Conservation (phyloP, 306 rosid genomes). For the Sindora glabra region DNA sequence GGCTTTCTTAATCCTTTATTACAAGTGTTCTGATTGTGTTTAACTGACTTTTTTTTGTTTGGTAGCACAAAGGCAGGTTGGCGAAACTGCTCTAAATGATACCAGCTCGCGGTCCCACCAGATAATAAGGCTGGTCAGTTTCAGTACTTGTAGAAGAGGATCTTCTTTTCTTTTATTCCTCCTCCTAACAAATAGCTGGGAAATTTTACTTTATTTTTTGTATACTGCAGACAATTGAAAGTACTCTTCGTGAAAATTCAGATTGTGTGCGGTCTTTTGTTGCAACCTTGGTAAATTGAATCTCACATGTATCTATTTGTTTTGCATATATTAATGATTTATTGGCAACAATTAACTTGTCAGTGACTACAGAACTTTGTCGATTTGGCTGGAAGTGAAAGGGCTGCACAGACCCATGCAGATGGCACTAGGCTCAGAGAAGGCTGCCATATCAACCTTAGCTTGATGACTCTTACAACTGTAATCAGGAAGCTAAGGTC, state of each 20-base stretch:
- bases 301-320: neutral
- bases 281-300: conserved; percentile 80
- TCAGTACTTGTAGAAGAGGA: neutral
- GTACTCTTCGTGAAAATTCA: conserved; percentile 77
- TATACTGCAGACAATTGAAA: conserved; percentile 72
- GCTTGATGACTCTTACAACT: conserved; percentile 99
- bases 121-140: conserved; percentile 87
- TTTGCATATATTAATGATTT: neutral
- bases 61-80: conserved; percentile 98
- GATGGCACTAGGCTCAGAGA: conserved; percentile 98
- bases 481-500: conserved; percentile 98
- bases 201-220: neutral
- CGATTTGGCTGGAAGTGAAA: conserved; percentile 98
- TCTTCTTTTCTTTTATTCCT: neutral
- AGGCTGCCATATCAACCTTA: conserved; percentile 98
- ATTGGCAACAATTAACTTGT: neutral
- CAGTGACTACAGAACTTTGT: conserved; percentile 73
- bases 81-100: conserved; percentile 96
- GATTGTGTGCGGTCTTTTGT: conserved; percentile 85
- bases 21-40: neutral
- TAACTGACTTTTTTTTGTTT: conserved; percentile 5
- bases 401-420: conserved; percentile 94
- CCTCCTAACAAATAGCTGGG: neutral
- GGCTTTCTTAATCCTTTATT: neutral
- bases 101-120: conserved; percentile 97